Conservation (phyloP, 2,329 filamentous ascomycete species). For the Blastomyces silverae region DNA sequence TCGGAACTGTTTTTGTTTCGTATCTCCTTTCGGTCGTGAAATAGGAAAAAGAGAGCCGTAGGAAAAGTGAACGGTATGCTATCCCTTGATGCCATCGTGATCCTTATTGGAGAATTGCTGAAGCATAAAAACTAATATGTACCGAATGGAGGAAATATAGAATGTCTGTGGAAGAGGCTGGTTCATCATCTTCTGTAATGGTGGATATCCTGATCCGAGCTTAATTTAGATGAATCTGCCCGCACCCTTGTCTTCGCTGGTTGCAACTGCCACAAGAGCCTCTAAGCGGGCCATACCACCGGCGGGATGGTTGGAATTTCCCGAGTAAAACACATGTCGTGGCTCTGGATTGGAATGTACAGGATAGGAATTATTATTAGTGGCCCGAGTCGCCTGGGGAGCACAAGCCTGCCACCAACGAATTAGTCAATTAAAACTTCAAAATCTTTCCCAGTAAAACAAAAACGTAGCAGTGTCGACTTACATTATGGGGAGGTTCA, state of each 20-base stretch:
- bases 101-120: neutral
- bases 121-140: neutral
- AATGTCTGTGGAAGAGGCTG: neutral
- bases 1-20: neutral
- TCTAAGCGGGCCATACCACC: conserved; percentile 45
- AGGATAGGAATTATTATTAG: conserved; percentile 27
- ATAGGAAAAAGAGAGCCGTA: neutral
- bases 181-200: neutral
- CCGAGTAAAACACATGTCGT: conserved; percentile 28
- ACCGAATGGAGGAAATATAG: neutral
- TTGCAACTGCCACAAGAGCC: conserved; percentile 46
- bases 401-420: conserved; percentile 31
- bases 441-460: conserved; percentile 22
- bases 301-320: conserved; percentile 26
- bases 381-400: conserved; percentile 29
- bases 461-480: conserved; percentile 25
- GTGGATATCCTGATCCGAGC: neutral
- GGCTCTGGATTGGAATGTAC: conserved; percentile 25
- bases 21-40: neutral
- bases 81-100: neutral
- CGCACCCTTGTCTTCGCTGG: conserved; percentile 31
- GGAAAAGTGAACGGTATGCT: neutral
- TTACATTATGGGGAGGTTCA: conserved; percentile 39
- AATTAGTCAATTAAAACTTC: conserved; percentile 20
- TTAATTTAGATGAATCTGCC: conserved; percentile 7